Conservation (phyloP, 2,329 filamentous ascomycete species). For the Knoxdaviesia capensis region DNA sequence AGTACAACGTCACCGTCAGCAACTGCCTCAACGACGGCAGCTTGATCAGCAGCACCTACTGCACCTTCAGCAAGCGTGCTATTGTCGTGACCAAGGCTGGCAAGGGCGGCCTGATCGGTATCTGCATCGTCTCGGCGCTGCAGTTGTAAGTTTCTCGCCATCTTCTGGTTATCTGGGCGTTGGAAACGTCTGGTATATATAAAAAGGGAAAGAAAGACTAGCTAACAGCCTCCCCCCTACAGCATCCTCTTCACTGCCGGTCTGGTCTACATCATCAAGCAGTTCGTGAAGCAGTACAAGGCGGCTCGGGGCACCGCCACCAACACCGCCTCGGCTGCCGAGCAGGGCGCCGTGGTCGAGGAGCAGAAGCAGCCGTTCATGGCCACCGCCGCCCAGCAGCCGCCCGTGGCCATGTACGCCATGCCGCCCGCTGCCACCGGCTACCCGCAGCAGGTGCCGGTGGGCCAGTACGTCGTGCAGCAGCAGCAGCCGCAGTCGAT, state of each 20-base stretch:
- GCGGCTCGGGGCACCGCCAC: constrained; percentile 8
- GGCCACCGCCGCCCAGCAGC: not conserved
- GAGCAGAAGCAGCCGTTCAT: constrained; percentile 6
- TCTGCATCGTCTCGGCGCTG: constrained; percentile 23
- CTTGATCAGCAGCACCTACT: constrained; percentile 17
- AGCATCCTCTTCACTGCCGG: constrained; percentile 19
- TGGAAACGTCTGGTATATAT: too few species aligned
- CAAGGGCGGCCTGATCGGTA: constrained; percentile 15
- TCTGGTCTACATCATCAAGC: constrained; percentile 15
- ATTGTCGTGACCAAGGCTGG: constrained; percentile 13
- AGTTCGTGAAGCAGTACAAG: constrained; percentile 17
- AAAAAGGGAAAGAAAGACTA: not conserved
- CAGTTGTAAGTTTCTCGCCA: constrained; percentile 14
- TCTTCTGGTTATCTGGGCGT: not conserved
- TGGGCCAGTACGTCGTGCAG: constrained; percentile 7
- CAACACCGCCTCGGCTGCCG: constrained; percentile 7
- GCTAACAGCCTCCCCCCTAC: constrained; percentile 3
- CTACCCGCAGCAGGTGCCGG: not conserved
- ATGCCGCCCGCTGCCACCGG: not conserved
- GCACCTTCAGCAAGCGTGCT: constrained; percentile 11
- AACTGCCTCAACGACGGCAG: constrained; percentile 18
- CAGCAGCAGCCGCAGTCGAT: not conserved
- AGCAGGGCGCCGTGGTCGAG: constrained; percentile 12
- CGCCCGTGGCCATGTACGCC: not conserved
- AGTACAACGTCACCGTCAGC: constrained; percentile 11